Conservation (phyloP, 2,329 filamentous ascomycete species). For the Knufia petricola region DNA sequence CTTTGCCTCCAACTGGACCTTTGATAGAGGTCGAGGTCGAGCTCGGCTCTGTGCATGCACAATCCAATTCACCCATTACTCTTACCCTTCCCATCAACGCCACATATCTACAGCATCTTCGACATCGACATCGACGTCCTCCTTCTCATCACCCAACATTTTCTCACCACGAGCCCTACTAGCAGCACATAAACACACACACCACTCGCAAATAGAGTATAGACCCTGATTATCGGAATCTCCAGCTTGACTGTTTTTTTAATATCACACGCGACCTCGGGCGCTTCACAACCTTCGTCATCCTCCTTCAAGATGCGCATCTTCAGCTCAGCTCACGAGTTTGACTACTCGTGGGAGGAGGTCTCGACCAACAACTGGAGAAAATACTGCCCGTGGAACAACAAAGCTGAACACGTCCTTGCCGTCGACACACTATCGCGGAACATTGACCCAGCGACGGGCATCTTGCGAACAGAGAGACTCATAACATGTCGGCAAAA, state of each 20-base stretch:
- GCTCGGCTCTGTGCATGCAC: slow-evolving; percentile 2
- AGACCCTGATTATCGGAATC: not conserved
- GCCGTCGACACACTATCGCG: slow-evolving; percentile 88
- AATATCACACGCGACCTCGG: slow-evolving; percentile 1
- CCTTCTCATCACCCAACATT: not conserved
- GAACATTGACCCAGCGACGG: slow-evolving; percentile 51
- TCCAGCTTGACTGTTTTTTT: not conserved
- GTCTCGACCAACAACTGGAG: slow-evolving; percentile 96
- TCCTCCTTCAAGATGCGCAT: slow-evolving; percentile 66
- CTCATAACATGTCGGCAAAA: slow-evolving; percentile 44
- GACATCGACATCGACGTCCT: not conserved
- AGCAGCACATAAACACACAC: not conserved
- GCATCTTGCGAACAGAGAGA: slow-evolving; percentile 63
- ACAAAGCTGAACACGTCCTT: slow-evolving; percentile 92
- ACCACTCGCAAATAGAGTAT: not conserved
- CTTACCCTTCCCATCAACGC: not conserved
- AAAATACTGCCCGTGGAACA: slow-evolving; percentile 98
- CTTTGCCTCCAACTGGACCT: not conserved
- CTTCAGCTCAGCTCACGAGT: slow-evolving; percentile 81
- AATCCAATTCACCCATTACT: not conserved
- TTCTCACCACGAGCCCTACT: not conserved
- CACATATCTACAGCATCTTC: not conserved
- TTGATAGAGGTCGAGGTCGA: too few species aligned
- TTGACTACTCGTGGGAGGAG: slow-evolving; percentile 97
- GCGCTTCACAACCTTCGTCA: slow-evolving; percentile 24